Conservation (phyloP, 495 filamentous ascomycete species). For the Hypoxylon fuscum region DNA sequence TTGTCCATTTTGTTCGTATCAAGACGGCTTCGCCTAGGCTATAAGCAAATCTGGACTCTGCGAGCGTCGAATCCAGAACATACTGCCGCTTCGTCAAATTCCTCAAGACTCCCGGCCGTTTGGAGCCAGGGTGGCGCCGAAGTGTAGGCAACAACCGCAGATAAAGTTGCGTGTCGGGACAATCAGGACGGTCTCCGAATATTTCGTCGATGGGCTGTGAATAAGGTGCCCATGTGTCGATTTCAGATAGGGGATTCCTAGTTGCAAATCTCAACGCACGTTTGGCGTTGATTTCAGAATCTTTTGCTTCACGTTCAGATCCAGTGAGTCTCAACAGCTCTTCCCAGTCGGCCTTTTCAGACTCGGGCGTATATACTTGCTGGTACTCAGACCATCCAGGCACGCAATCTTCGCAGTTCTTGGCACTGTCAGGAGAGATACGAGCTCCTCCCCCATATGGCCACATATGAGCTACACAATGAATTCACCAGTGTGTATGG, state of each 20-base stretch:
- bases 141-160: not conserved
- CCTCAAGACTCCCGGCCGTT: slow-evolving; percentile 4
- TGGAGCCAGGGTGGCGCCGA: not conserved
- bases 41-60: not conserved
- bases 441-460: not conserved
- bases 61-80: slow-evolving; percentile 12
- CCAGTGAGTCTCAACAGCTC: no score
- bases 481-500: not conserved
- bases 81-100: slow-evolving; percentile 13
- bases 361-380: no score
- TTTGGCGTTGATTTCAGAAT: no score
- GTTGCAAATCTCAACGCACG: no score
- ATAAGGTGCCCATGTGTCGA: not conserved
- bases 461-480: not conserved
- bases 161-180: not conserved
- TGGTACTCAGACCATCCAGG: no score
- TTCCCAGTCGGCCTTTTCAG: no score
- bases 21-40: slow-evolving; percentile 2
- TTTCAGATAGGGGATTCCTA: not conserved
- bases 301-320: no score
- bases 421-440: slow-evolving; percentile 2
- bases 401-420: no score
- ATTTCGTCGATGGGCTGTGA: not conserved
- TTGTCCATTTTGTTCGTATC: not conserved
- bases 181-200: not conserved